Percentiles rank a stretch among this genome's conserved stretches.
These are phyloP conservation scores for Penicillium daleae DNA, from an alignment of 495 filamentous ascomycete genomes.

Conservation along the genomic window DNA sequence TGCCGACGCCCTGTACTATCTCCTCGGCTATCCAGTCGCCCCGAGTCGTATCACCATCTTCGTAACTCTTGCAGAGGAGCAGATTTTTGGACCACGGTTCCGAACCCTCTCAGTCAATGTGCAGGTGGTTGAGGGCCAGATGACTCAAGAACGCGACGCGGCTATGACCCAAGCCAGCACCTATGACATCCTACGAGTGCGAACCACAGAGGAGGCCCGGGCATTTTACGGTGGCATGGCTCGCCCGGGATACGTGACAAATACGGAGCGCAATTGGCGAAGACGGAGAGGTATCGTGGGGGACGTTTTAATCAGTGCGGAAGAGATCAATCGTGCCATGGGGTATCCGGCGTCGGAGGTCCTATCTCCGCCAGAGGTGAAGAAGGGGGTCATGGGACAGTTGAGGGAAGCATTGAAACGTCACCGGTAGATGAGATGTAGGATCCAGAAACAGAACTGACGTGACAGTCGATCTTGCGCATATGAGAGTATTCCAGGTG, in stretches of 20 bases:
- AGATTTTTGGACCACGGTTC: slow-evolving; percentile 21
- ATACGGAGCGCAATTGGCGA: slow-evolving; percentile 40
- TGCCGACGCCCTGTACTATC: slow-evolving; percentile 33
- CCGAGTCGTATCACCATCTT: slow-evolving; percentile 32
- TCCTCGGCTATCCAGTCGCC: slow-evolving; percentile 26
- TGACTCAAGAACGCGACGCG: slow-evolving; percentile 31
- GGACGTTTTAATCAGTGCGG: slow-evolving; percentile 10
- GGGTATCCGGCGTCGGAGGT: slow-evolving; percentile 1
- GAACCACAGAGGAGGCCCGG: slow-evolving; percentile 25
- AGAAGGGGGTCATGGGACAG: background rate
- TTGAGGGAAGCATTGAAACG: background rate
- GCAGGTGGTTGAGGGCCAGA: slow-evolving; percentile 24
- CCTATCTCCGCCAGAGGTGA: background rate
- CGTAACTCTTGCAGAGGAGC: slow-evolving; percentile 27
- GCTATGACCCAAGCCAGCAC: slow-evolving; percentile 31
- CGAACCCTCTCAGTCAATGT: slow-evolving; percentile 23
- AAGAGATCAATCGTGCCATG: slow-evolving; percentile 20
- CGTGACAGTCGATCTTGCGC: background rate
- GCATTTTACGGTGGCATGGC: slow-evolving; percentile 29
- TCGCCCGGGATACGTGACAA: slow-evolving; percentile 29
- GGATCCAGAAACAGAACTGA: background rate
- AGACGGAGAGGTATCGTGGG: slow-evolving; percentile 28
- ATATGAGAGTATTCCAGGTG: background rate
- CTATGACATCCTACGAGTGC: slow-evolving; percentile 35
- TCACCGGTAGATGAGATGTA: background rate